Percentiles rank a stretch among this genome's conserved stretches.
phyloP scores from a whole-genome alignment of 2,329 filamentous ascomycete genomes.

The Apiospora rasikravindrae region DNA sequence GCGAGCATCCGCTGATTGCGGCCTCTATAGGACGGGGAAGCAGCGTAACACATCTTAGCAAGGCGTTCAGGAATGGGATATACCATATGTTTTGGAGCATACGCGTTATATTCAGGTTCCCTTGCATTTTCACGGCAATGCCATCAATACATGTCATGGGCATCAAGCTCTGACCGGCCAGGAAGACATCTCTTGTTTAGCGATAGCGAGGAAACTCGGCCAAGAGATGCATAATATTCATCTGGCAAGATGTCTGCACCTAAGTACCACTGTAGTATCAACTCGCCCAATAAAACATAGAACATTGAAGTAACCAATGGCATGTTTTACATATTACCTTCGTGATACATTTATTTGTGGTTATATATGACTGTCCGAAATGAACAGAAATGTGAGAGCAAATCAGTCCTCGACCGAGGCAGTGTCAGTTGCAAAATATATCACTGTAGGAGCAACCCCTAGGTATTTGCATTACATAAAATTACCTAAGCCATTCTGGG shows the following conservation, averaged over 20 bases:
- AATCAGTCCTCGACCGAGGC: not conserved
- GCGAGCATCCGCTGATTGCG: not conserved
- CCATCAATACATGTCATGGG: not conserved
- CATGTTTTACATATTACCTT: not conserved
- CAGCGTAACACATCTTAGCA: slow-evolving; percentile 2
- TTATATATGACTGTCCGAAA: not conserved
- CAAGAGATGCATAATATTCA: not conserved
- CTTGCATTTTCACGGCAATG: slow-evolving; percentile 6
- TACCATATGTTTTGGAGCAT: slow-evolving; percentile 15
- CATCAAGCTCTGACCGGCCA: not conserved
- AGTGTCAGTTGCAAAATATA: too few species aligned
- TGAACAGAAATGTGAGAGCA: not conserved
- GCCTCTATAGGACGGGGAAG: slow-evolving; percentile 4
- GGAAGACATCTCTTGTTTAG: not conserved
- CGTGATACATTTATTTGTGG: not conserved
- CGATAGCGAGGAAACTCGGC: not conserved
- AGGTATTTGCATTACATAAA: too few species aligned
- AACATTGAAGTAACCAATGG: not conserved
- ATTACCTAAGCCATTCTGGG: too few species aligned
- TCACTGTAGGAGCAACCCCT: too few species aligned
- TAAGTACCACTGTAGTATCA: not conserved
- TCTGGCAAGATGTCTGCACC: not conserved
- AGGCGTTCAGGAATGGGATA: slow-evolving; percentile 17
- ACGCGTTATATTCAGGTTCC: not conserved
- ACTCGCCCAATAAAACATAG: not conserved